Conservation (phyloP, 2,329 filamentous ascomycete genomes). For the Alternaria postmessia region DNA sequence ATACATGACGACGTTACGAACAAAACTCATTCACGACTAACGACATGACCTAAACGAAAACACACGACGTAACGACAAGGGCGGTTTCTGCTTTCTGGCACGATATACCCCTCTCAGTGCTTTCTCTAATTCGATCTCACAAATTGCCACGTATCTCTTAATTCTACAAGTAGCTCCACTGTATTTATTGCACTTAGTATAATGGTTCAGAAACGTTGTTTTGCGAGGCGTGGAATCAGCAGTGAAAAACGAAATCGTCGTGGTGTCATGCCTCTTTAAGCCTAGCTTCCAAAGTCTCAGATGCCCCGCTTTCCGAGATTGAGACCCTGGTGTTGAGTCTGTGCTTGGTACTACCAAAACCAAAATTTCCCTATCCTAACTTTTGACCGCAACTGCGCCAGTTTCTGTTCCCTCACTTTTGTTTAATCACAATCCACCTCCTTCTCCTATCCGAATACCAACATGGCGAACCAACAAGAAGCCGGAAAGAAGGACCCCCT, state of each 20-base stretch:
- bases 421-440: constrained; percentile 6
- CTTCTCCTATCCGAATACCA: constrained; percentile 6
- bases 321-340: constrained; percentile 20
- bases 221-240: neutral
- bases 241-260: constrained; percentile 6
- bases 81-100: constrained; percentile 39
- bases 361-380: constrained; percentile 42
- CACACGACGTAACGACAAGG: constrained; percentile 34
- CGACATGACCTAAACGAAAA: constrained; percentile 23
- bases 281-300: constrained; percentile 12
- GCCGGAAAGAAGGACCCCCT: constrained; percentile 52
- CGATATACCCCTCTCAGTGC: constrained; percentile 45
- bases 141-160: constrained; percentile 19
- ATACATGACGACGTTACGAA: constrained; percentile 17
- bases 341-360: constrained; percentile 30
- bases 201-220: constrained; percentile 5
- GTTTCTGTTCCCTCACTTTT: constrained; percentile 16
- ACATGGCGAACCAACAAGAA: constrained; percentile 40
- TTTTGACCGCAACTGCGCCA: constrained; percentile 23
- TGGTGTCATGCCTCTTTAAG: constrained; percentile 13
- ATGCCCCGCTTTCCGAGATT: constrained; percentile 15
- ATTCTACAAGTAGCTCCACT: neutral
- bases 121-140: constrained; percentile 2
- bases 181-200: neutral
- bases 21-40: constrained; percentile 32